Evolutionary conservation across 2,329 filamentous ascomycete species (phyloP), one percentile per base, ranked within the genome.

Genomic region (Clonostachys rhizophaga): DNA sequence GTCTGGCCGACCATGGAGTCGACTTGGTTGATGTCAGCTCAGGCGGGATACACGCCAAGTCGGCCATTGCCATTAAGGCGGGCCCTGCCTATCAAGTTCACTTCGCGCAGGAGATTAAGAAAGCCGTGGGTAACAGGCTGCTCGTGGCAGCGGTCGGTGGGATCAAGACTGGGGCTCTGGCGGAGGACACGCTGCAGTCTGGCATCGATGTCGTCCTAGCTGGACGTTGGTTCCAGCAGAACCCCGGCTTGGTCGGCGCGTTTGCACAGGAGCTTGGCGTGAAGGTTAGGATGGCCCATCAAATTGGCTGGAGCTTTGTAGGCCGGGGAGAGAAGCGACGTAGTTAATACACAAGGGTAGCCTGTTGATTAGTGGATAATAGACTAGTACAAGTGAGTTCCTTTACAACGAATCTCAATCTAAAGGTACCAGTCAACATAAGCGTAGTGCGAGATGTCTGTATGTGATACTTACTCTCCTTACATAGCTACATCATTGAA

Each of bases 21-120:
- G 91, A 96, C 62, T 71, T 95, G 14, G 75, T 96, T 34, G 91
- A 96, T 62, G 81, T 95, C 48, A 90, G 84, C 55, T 84, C 83
- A 1, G 89, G 84, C 34, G 91, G 88, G 36, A 87, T 88, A 60
- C 78, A 83, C 60, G 65, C 72, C 35, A 62, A 66, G 42, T 83
- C 87, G 60, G 71, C 82, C 61, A 80, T 89, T 52, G 65, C 78
- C 17, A 57, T 75, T 11, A 76, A 79, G 40, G 78, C 65, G 1
- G 78, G 78, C 0, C 77, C 81, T 48, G 81, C 84, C 2, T 92
- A 88, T 72, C 91, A 95, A 70, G 77, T 84, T 17, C 80, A 84
- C 39, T 81, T 94, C 47, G 86, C 89, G 0, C 80, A 81, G 42
- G 72, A 76, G 33, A 81, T 95, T 52, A 89, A 92, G 59, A 74